Base-by-base conservation (phyloP, 2,329 filamentous ascomycete species). In the Hysterium pulicare region DNA sequence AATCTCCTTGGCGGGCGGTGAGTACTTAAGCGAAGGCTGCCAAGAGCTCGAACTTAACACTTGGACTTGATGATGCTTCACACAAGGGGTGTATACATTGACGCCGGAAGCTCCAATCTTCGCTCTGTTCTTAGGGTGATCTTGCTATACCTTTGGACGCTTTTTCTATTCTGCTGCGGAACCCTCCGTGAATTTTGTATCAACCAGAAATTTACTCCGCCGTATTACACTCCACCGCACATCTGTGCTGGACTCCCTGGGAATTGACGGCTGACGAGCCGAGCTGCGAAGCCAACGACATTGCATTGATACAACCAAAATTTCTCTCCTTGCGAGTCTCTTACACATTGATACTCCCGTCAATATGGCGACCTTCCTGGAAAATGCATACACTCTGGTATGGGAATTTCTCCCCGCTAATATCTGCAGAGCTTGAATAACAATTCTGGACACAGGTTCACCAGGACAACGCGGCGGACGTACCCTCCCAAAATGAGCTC, bases 391-490 rank as follows among this genome's bases (percentile, higher is more conserved):
- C 79, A 96, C 89, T 72, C 74, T 98, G 73, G 89, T 66, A 62
- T 41, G 48, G 49, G 13, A n/a, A 54, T 48, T 51, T 58, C 53
- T 55, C 8, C 23, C 13, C n/a, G n/a, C n/a, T n/a, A n/a, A n/a
- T n/a, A n/a, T 43, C 46, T 47, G 38, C 31, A 21, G 52, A 57
- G 54, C 58, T 57, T 42, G 38, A 46, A 47, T 59, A 61, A 65
- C 59, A 66, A 58, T 41, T 34, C 41, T 48, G 45, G 46, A 24
- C 47, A 57, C 47, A 64, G 62, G 63, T 98, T 72, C 90, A 96
- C 71, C 84, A 93, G 80, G 93, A 98, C 81, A 97, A 96, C 78
- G 81, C 89, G 50, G 87, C 90, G 55, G 93, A 97, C 69, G 84
- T 94, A 61, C 91, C 93, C 45, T 83, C 86, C 49, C 77, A 93